Conservation (phyloP, 345 rosid genomes). For the Turnera subulata region DNA sequence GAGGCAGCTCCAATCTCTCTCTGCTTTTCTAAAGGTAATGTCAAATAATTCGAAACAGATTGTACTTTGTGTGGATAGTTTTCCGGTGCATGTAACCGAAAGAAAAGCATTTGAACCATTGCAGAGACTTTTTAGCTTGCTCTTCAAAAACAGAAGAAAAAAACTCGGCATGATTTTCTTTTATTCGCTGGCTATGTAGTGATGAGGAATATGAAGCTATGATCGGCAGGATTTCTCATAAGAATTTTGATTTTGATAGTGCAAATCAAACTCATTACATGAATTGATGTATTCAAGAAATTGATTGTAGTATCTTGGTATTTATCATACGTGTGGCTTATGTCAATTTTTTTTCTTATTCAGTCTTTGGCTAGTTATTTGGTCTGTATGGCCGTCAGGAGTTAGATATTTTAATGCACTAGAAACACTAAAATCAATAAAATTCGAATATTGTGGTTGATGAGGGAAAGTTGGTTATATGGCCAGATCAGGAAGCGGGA, state of each 20-base stretch:
- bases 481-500: constrained; percentile 89
- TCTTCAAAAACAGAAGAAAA: too few relatives aligned
- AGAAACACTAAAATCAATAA: neutral
- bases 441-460: neutral
- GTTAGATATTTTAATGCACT: too few relatives aligned
- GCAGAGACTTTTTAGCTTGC: too few relatives aligned
- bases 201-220: neutral
- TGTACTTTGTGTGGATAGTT: too few relatives aligned
- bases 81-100: neutral
- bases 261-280: neutral
- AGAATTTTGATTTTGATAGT: neutral
- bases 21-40: constrained; percentile 87
- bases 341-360: too few relatives aligned
- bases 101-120: neutral
- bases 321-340: too few relatives aligned
- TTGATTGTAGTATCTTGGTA: too few relatives aligned
- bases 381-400: too few relatives aligned
- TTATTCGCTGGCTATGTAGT: too few relatives aligned
- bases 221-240: neutral
- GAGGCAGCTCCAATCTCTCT: constrained; percentile 87
- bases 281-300: too few relatives aligned
- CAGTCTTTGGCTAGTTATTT: too few relatives aligned
- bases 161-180: neutral
- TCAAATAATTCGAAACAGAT: neutral
- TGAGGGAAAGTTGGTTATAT: constrained; percentile 17